Conservation (phyloP, 78 protist genomes). For the Dictyostelium citrinum region DNA sequence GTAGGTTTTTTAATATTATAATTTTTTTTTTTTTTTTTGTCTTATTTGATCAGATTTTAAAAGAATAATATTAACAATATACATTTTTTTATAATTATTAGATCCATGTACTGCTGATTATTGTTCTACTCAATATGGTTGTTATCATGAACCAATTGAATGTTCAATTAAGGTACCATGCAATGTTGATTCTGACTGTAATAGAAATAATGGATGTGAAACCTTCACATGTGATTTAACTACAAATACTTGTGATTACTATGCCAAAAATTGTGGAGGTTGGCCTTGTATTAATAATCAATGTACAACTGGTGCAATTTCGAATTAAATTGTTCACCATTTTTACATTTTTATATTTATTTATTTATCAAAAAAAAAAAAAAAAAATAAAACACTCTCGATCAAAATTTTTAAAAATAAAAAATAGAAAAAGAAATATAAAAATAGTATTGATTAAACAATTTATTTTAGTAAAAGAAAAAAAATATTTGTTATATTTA, state of each 20-base stretch:
- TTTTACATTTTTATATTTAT: background rate
- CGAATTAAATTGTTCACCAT: background rate
- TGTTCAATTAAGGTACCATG: slow-evolving; percentile 19
- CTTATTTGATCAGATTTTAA: too few relatives aligned
- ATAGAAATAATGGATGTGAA: background rate
- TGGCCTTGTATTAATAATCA: background rate
- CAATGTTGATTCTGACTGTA: background rate
- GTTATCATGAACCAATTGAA: slow-evolving; percentile 14
- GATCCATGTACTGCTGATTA: slow-evolving; percentile 1
- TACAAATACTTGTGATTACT: background rate
- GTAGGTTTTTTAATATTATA: background rate
- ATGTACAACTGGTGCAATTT: slow-evolving; percentile 15
- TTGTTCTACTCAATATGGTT: background rate
- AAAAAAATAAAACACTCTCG: too few relatives aligned
- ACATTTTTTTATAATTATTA: background rate
- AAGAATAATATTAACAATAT: background rate
- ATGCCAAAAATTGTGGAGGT: slow-evolving; percentile 1
- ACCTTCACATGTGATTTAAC: background rate
- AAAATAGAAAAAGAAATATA: too few relatives aligned
- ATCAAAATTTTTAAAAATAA: too few relatives aligned
- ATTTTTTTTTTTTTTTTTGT: background rate
- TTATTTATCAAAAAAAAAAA: background rate
- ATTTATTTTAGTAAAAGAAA: too few relatives aligned
- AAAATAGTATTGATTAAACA: too few relatives aligned
- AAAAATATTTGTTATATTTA: too few relatives aligned